Evolutionary conservation across 176 grass and related monocot species (phyloP).

Genomic region (Triticum timopheevii): DNA sequence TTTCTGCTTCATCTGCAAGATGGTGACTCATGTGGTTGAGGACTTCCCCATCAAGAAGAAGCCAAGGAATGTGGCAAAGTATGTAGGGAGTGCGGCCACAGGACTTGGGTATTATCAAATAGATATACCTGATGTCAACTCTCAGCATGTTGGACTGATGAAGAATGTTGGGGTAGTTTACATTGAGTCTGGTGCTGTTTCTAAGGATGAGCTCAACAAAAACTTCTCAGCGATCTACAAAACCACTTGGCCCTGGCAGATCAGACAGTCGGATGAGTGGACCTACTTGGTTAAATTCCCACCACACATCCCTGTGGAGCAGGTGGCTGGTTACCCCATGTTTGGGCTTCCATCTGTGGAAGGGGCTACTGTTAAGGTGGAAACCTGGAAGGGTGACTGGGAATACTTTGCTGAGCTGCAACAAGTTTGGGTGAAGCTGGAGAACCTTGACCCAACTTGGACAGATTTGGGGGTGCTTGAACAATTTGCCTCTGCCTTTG

Average conservation of each 20-base stretch:
- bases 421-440: background rate
- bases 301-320: background rate
- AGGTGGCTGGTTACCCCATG: background rate
- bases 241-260: background rate
- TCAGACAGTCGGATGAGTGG: background rate
- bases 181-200: background rate
- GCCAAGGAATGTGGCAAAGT: background rate
- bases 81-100: background rate
- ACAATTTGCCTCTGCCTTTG: background rate
- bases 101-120: background rate
- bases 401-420: background rate
- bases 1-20: background rate
- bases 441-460: background rate
- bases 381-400: background rate
- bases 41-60: background rate
- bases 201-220: background rate
- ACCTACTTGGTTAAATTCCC: background rate
- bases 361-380: background rate
- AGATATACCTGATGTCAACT: background rate
- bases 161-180: background rate
- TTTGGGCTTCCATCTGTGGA: background rate
- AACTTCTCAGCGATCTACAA: background rate
- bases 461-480: accelerated
- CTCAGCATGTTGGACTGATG: background rate
- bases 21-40: background rate